Conservation (phyloP, 177 flowering plant genomes). For the Vitis hybrid region DNA sequence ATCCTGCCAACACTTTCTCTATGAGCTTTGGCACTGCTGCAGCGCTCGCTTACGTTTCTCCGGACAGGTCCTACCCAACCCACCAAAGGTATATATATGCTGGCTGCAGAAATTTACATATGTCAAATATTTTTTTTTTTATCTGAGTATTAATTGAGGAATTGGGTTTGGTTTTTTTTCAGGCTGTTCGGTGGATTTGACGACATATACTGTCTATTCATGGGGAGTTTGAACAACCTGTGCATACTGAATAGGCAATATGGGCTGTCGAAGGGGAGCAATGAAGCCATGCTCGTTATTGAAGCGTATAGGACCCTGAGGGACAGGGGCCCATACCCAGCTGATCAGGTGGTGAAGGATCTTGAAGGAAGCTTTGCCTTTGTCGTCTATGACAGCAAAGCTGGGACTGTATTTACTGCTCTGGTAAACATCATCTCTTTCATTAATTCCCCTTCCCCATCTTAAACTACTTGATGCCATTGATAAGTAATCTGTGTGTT, state of each 20-base stretch:
- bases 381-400: slow-evolving; percentile 64
- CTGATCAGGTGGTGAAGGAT: slow-evolving; percentile 81
- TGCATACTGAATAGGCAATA: slow-evolving; percentile 60
- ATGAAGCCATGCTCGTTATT: slow-evolving; percentile 77
- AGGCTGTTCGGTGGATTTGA: slow-evolving; percentile 80
- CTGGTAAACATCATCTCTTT: slow-evolving; percentile 38
- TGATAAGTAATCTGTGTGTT: too few relatives aligned
- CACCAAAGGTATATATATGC: slow-evolving; percentile 41
- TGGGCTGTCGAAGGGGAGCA: slow-evolving; percentile 59
- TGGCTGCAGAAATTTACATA: background rate
- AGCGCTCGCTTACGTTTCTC: slow-evolving; percentile 55
- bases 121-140: background rate
- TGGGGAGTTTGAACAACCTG: slow-evolving; percentile 73
- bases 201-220: slow-evolving; percentile 72
- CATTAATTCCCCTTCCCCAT: background rate
- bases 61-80: slow-evolving; percentile 20
- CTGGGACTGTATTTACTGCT: slow-evolving; percentile 65
- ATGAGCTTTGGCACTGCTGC: slow-evolving; percentile 56
- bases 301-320: slow-evolving; percentile 84
- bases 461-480: background rate
- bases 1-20: slow-evolving; percentile 55
- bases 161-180: slow-evolving; percentile 10
- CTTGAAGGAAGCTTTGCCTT: slow-evolving; percentile 78
- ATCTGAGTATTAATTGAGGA: background rate
- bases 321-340: slow-evolving; percentile 80